phyloP scores from a whole-genome alignment of 1,284 basidiomycete species.

The Schizophyllum amplum region DNA sequence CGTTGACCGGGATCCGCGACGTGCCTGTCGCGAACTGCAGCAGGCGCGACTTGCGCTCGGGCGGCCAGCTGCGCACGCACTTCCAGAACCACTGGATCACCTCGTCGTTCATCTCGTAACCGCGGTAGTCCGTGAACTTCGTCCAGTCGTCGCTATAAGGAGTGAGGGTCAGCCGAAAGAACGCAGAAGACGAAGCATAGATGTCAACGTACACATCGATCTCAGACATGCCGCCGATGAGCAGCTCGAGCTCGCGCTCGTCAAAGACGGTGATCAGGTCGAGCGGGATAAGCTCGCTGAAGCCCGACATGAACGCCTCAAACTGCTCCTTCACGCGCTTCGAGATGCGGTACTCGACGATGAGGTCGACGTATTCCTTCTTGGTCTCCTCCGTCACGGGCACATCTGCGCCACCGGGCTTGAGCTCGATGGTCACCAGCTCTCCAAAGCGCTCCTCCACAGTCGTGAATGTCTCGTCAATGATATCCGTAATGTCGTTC shows the following conservation, averaged over 20 bases:
- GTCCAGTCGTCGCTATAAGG: constrained; percentile 68
- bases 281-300: constrained; percentile 91
- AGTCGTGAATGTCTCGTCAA: constrained; percentile 86
- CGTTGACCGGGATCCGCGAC: constrained; percentile 86
- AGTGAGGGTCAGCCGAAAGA: constrained; percentile 2
- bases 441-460: constrained; percentile 94
- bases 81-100: constrained; percentile 99
- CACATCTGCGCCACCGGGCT: constrained; percentile 71
- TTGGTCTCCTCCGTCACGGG: constrained; percentile 92
- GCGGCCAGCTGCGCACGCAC: constrained; percentile 86
- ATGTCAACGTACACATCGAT: constrained; percentile 69
- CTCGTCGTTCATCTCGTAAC: constrained; percentile 70
- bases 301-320: constrained; percentile 91
- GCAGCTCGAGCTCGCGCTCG: constrained; percentile 85
- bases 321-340: constrained; percentile 92
- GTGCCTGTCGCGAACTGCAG: constrained; percentile 93
- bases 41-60: constrained; percentile 85
- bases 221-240: constrained; percentile 95
- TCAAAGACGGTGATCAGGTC: constrained; percentile 94
- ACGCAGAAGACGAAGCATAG: background rate
- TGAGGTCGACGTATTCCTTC: constrained; percentile 86
- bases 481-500: constrained; percentile 86
- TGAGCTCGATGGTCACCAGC: constrained; percentile 86
- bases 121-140: constrained; percentile 71
- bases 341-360: constrained; percentile 89